Evolutionary conservation across 306 rosid genomes (phyloP).

Genomic region (Astragalus membranaceus): DNA sequence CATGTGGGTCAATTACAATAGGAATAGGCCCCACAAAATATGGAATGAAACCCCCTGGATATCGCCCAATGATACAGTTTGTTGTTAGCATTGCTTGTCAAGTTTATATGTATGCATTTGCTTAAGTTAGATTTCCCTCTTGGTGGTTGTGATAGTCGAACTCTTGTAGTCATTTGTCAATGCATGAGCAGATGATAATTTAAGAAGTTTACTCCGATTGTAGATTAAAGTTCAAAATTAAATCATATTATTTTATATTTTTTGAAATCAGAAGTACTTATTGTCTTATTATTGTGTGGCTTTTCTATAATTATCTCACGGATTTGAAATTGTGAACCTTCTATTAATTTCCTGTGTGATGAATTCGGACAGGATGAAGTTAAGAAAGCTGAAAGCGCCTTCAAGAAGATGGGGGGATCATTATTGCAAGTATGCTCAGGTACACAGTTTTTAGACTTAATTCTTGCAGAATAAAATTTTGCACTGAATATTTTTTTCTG

Average conservation of each 20-base stretch:
- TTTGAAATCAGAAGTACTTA: neutral
- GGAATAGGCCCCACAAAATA: no score
- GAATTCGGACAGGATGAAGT: slow-evolving; percentile 60
- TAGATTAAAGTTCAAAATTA: neutral
- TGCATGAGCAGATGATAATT: neutral
- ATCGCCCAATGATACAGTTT: no score
- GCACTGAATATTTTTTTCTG: neutral
- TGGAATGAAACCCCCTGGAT: no score
- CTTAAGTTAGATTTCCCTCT: neutral
- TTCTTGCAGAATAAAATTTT: neutral
- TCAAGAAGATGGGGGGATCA: slow-evolving; percentile 78
- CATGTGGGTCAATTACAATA: no score
- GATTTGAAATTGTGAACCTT: slow-evolving; percentile 4
- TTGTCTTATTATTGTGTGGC: neutral
- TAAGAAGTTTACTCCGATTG: neutral
- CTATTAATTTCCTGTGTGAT: neutral
- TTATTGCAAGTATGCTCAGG: slow-evolving; percentile 63
- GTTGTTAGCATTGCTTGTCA: no score
- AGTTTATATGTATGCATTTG: no score
- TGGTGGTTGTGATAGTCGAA: neutral
- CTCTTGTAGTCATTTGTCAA: neutral
- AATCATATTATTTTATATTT: neutral
- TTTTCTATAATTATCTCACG: neutral
- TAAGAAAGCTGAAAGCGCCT: slow-evolving; percentile 66
- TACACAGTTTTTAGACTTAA: slow-evolving; percentile 25